phyloP scores from a whole-genome alignment of 2,329 filamentous ascomycete genomes.

The Tolypocladium inflatum region DNA sequence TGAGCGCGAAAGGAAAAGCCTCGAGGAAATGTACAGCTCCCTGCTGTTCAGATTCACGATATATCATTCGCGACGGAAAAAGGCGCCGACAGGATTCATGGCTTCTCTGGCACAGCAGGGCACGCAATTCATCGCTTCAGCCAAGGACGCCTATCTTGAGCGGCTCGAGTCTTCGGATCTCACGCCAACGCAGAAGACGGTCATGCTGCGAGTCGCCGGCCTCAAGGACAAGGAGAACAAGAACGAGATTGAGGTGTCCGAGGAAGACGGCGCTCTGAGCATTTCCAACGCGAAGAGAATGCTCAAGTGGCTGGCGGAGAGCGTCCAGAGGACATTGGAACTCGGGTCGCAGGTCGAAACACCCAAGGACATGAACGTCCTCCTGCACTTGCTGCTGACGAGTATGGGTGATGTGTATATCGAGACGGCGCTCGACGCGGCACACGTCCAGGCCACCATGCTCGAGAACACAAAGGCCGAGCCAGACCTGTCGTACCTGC shows the following conservation, averaged over 20 bases:
- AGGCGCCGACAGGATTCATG: conserved; percentile 85
- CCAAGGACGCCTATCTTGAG: conserved; percentile 85
- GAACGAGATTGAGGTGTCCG: conserved; percentile 81
- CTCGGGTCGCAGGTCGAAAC: conserved; percentile 82
- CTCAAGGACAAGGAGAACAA: conserved; percentile 68
- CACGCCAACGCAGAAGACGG: conserved; percentile 77
- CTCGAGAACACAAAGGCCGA: conserved; percentile 76
- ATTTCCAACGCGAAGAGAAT: conserved; percentile 91
- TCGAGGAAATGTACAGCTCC: conserved; percentile 81
- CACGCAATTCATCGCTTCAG: conserved; percentile 77
- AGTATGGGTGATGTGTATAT: conserved; percentile 81
- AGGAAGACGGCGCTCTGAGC: conserved; percentile 78
- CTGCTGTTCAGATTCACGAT: conserved; percentile 93
- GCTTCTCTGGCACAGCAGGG: conserved; percentile 83
- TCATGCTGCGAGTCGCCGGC: conserved; percentile 83
- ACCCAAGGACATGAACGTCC: conserved; percentile 81
- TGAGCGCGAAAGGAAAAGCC: conserved; percentile 55
- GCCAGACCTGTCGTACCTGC: conserved; percentile 79
- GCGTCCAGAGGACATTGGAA: conserved; percentile 82
- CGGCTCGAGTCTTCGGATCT: conserved; percentile 82
- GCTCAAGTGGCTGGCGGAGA: conserved; percentile 95
- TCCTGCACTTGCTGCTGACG: conserved; percentile 73
- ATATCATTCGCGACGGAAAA: conserved; percentile 84
- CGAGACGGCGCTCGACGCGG: conserved; percentile 58
- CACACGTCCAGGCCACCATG: conserved; percentile 60